These are phyloP conservation scores for Medicago ruthenica DNA, from an alignment of 306 rosid genomes.

Conservation along the genomic window DNA sequence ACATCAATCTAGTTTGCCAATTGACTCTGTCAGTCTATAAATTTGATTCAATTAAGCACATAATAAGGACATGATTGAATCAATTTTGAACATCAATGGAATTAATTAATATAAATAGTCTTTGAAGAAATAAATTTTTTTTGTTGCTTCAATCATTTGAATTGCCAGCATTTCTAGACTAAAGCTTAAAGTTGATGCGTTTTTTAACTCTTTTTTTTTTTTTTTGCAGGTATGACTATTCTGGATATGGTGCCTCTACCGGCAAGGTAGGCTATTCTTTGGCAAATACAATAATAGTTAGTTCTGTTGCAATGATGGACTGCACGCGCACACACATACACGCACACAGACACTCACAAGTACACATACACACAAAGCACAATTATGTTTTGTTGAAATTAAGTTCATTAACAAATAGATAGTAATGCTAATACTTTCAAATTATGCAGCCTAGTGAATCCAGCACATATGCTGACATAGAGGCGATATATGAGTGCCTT, in stretches of 20 bases:
- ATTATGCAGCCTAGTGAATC: constrained; percentile 91
- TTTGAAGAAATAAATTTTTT: constrained; percentile 14
- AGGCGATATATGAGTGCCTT: constrained; percentile 94
- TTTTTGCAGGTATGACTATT: constrained; percentile 98
- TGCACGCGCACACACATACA: neutral
- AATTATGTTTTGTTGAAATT: no score
- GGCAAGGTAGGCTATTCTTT: constrained; percentile 76
- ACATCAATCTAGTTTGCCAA: constrained; percentile 17
- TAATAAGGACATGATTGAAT: constrained; percentile 11
- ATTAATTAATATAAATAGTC: neutral
- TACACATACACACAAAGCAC: no score
- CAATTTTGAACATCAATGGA: constrained; percentile 11
- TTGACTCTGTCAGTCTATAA: neutral
- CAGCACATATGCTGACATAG: constrained; percentile 93
- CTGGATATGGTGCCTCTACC: constrained; percentile 98
- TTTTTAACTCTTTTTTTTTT: constrained; percentile 46
- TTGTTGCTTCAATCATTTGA: constrained; percentile 2
- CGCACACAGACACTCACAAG: no score
- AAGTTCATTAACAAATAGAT: no score
- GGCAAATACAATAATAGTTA: constrained; percentile 27
- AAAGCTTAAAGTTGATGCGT: constrained; percentile 34
- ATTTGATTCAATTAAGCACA: neutral
- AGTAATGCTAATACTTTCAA: constrained; percentile 9
- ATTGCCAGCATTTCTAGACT: constrained; percentile 27
- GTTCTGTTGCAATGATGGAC: neutral